Base-by-base conservation (phyloP, 306 rosid species). In the Lathyrus aphaca region DNA sequence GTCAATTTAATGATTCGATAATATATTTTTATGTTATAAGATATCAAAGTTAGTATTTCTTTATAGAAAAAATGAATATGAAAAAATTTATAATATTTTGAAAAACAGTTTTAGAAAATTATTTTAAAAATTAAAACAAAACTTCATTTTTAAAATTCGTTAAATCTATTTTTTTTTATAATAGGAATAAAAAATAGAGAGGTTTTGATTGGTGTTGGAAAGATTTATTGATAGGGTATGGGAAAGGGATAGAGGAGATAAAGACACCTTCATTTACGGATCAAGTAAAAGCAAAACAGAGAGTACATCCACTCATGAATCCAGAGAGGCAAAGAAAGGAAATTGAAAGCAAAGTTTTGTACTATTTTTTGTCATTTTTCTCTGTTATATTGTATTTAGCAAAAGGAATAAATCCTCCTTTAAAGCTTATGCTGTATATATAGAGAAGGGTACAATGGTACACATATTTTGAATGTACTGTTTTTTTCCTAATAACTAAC, bases 171-270 rank as follows among this genome's bases (percentile, higher is more conserved):
- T 67, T 72, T 73, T 72, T 65, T 63, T 17, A 38, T 64, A 64
- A 49, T 65, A 53, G 55, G 49, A 18, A 60, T 75, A 48, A 40
- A 75, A 82, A 79, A 76, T n/a, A n/a, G 85, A 30, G 17, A 55
- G 82, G 78, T 12, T 71, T 78, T 84, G 72, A 87, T 84, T 84
- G 84, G 92, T 68, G 79, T 76, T 32, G 66, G 66, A 58, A 79
- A 77, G 80, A 65, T 61, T 63, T 51, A 71, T 75, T 81, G 68
- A 79, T 66, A 73, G 74, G 82, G 78, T 69, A 73, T 80, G 81
- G 81, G 83, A 69, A 61, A 18, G 50, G 35, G 79, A 80, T 63
- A 74, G 81, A 71, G 81, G 71, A 72, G 80, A 72, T 72, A 86
- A 79, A 82, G 85, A 76, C 77, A 77, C 68, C 81, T 84, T 81